A percentile compares a stretch with the other conserved stretches of the same genome.
These are phyloP conservation scores for Skeletonema tropicum DNA, from an alignment of 108 stramenopile species.

Conservation along the genomic window DNA sequence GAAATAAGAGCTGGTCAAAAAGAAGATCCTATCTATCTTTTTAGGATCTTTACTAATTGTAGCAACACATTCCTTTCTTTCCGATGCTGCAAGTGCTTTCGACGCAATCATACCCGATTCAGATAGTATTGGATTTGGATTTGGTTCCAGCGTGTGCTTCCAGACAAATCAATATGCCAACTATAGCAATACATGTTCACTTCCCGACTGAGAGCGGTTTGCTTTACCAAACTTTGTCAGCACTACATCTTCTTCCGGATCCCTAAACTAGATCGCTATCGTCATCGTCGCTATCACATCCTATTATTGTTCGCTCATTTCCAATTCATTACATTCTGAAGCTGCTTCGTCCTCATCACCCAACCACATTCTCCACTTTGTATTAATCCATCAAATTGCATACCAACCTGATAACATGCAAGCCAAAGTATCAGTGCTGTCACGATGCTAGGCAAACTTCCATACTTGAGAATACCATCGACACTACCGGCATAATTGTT, in stretches of 20 bases:
- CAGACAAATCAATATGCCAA: too few species aligned
- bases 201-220: neutral
- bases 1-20: too few species aligned
- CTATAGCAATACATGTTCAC: too few species aligned
- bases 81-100: too few species aligned
- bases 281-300: neutral
- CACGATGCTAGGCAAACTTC: constrained; percentile 71
- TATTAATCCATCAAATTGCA: constrained; percentile 71
- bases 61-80: too few species aligned
- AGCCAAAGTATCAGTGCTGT: constrained; percentile 70
- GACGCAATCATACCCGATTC: too few species aligned
- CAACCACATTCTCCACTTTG: constrained; percentile 60
- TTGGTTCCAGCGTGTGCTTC: too few species aligned
- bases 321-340: neutral
- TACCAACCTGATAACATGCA: constrained; percentile 74
- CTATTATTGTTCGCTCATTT: neutral
- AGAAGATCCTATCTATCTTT: too few species aligned
- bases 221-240: neutral
- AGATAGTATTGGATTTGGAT: too few species aligned
- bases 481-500: constrained; percentile 76
- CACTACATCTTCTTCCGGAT: neutral
- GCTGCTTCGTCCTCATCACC: constrained; percentile 39
- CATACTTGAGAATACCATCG: constrained; percentile 71
- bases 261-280: neutral
- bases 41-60: too few species aligned